These are phyloP conservation scores for Colletotrichum sp. DNA, from an alignment of 2,329 filamentous ascomycete genomes.

Conservation along the genomic window DNA sequence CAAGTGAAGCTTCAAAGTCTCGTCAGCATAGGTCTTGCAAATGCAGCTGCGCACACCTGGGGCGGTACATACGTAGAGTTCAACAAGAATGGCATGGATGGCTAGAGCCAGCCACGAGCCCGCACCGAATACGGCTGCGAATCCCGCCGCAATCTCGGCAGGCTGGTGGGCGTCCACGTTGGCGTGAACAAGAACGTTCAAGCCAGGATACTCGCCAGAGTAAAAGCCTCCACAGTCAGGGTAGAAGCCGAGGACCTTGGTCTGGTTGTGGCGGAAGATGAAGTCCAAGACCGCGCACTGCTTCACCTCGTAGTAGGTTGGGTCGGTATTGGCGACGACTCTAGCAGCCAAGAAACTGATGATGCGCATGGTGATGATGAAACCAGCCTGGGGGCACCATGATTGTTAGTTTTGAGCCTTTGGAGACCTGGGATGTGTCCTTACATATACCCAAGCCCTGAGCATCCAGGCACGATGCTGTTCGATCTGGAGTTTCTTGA, in stretches of 20 bases:
- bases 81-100: conserved; percentile 20
- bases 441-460: conserved; percentile 54
- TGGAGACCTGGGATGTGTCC: conserved; percentile 8
- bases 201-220: conserved; percentile 29
- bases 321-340: conserved; percentile 33
- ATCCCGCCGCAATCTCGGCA: conserved; percentile 39
- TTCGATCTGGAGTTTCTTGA: conserved; percentile 66
- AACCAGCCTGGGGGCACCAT: conserved; percentile 37
- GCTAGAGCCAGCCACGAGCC: conserved; percentile 44
- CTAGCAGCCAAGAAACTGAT: conserved; percentile 44
- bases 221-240: conserved; percentile 47
- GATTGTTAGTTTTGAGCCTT: not conserved
- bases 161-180: conserved; percentile 31
- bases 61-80: conserved; percentile 30
- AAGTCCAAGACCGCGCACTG: conserved; percentile 54
- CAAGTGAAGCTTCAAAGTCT: conserved; percentile 43
- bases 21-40: not conserved
- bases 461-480: conserved; percentile 71
- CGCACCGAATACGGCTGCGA: conserved; percentile 54
- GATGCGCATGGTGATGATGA: conserved; percentile 54
- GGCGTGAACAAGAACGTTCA: conserved; percentile 33
- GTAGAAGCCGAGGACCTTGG: conserved; percentile 37
- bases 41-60: not conserved
- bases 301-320: conserved; percentile 32
- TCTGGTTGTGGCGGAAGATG: conserved; percentile 30